These are phyloP conservation scores for Penicillium egyptiacum DNA, from an alignment of 495 filamentous ascomycete genomes.

Conservation along the genomic window DNA sequence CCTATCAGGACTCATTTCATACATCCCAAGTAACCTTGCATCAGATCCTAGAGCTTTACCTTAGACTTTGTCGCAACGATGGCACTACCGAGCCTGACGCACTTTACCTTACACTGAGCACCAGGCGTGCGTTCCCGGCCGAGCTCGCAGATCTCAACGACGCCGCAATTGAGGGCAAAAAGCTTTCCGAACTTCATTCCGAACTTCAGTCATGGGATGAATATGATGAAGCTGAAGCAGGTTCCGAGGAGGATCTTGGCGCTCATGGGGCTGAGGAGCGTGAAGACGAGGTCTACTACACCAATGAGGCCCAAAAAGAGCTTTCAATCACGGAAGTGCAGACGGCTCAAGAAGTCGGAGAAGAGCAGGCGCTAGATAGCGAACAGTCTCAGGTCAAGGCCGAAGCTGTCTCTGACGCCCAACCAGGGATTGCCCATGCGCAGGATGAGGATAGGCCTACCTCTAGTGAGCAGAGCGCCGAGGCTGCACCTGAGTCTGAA, in stretches of 20 bases:
- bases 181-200: conserved; percentile 56
- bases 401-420: conserved; percentile 8
- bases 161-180: conserved; percentile 58
- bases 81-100: conserved; percentile 53
- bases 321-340: background rate
- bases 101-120: conserved; percentile 55
- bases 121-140: conserved; percentile 39
- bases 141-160: conserved; percentile 52
- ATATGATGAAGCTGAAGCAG: conserved; percentile 33
- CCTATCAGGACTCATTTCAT: conserved; percentile 46
- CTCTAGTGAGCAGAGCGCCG: background rate
- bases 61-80: conserved; percentile 60
- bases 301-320: conserved; percentile 14
- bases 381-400: conserved; percentile 6
- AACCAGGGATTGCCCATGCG: conserved; percentile 8
- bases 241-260: conserved; percentile 19
- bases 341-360: background rate
- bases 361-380: conserved; percentile 6
- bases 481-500: conserved; percentile 3
- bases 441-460: background rate
- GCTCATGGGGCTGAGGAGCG: conserved; percentile 11
- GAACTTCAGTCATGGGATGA: conserved; percentile 46
- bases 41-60: conserved; percentile 58
- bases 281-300: conserved; percentile 9
- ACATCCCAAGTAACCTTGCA: conserved; percentile 49